These are phyloP conservation scores for Eimeria zaria DNA, from an alignment of 169 alveolate genomes.

Conservation along the genomic window DNA sequence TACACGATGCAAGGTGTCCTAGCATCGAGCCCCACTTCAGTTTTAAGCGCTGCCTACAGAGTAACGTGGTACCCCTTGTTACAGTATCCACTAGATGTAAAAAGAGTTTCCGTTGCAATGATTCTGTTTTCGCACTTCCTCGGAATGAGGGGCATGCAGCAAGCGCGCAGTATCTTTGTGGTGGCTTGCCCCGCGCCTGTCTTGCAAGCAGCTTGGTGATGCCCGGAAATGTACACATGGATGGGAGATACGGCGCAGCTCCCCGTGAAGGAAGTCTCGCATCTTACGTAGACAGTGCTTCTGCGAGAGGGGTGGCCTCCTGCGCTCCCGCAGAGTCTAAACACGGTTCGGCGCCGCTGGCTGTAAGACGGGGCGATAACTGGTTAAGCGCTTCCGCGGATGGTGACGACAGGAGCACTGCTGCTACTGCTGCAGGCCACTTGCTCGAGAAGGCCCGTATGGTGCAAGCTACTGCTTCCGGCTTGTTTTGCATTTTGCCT, in stretches of 20 bases:
- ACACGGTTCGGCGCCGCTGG: neutral
- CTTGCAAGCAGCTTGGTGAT: conserved; percentile 25
- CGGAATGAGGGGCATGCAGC: neutral
- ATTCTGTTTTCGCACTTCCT: neutral
- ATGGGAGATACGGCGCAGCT: neutral
- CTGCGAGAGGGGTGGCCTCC: neutral
- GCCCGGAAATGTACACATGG: conserved; percentile 18
- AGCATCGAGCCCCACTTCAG: neutral
- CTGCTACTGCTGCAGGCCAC: conserved; percentile 39
- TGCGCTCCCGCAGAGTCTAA: neutral
- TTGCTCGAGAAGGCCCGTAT: conserved; percentile 50
- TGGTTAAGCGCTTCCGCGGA: neutral
- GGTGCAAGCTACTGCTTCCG: conserved; percentile 35
- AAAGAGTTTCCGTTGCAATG: neutral
- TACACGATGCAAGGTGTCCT: neutral
- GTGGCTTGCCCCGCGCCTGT: conserved; percentile 64
- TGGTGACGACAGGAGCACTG: neutral
- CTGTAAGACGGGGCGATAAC: neutral
- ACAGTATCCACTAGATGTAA: neutral
- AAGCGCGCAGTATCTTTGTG: neutral
- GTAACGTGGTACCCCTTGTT: neutral
- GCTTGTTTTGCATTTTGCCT: conserved; percentile 47
- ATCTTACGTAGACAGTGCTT: neutral
- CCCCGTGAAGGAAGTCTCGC: neutral
- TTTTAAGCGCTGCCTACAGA: neutral